These are phyloP conservation scores for Leccinum variicolor DNA, from an alignment of 768 basidiomycete genomes.

Conservation along the genomic window DNA sequence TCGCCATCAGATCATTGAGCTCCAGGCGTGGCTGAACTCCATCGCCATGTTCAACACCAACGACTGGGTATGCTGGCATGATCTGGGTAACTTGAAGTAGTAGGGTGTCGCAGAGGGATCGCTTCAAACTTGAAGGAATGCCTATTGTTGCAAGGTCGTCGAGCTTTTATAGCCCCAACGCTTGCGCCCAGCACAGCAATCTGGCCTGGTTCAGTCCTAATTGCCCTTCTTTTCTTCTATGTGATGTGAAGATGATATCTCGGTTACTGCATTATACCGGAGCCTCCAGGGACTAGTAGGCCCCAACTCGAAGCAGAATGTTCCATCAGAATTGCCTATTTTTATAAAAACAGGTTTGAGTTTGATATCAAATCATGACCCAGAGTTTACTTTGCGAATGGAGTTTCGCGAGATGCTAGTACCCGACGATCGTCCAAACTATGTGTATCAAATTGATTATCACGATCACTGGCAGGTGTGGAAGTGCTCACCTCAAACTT, in stretches of 20 bases:
- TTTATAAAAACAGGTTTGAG: background rate
- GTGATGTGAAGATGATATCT: background rate
- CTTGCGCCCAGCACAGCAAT: background rate
- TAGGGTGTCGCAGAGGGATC: background rate
- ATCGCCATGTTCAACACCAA: background rate
- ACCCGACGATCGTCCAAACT: background rate
- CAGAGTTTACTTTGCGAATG: background rate
- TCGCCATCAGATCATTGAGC: constrained; percentile 12
- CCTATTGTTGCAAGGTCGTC: background rate
- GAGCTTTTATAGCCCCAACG: background rate
- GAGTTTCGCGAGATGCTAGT: background rate
- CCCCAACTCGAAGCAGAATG: background rate
- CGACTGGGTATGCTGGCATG: constrained; percentile 15
- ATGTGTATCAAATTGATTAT: background rate
- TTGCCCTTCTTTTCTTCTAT: background rate
- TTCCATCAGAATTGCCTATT: background rate
- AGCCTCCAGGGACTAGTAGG: background rate
- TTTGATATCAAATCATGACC: background rate
- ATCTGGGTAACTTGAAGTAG: background rate
- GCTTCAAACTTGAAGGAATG: background rate
- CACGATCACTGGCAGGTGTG: background rate
- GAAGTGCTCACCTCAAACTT: background rate
- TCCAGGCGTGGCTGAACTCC: constrained; percentile 18
- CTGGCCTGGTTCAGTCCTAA: background rate
- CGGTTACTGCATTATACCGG: background rate